Base-by-base conservation (phyloP, 495 filamentous ascomycete species). In the Penicillium longicatenatum region DNA sequence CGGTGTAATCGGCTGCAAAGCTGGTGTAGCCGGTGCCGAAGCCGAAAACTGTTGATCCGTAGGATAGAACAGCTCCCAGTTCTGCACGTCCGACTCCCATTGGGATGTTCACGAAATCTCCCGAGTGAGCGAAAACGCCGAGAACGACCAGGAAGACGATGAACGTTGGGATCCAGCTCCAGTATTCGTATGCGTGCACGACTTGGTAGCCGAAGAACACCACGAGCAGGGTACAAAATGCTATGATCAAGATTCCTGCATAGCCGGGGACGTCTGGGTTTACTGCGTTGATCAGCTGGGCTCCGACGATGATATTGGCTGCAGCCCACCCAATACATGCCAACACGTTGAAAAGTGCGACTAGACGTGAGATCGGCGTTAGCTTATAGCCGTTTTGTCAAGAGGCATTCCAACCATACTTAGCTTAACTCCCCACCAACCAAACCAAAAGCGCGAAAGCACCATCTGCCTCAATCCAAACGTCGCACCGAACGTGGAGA, bases 381-480 rank as follows among this genome's bases (percentile, higher is more conserved):
- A 2, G 80, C 80, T 30, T 74, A 78, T 11, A 76, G 66, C 46
- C 76, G 76, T 60, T 65, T 71, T 55, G 52, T 10, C 9, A 10
- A 33, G 1, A 2, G 11, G 1, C 6, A 2, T 12, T 24, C n/a
- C 20, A 24, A 45, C 10, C 61, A 57, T 57, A 64, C 61, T 60
- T 26, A 64, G 46, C 54, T 64, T 64, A 2, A 64, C 65, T 50
- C 62, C 59, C 58, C 58, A 59, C 50, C 63, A 83, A 61, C 82
- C 81, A 49, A 81, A 84, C 50, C 75, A 76, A 57, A 75, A 84
- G 7, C 82, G 72, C 7, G 80, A 81, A 59, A 82, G 74, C 2
- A 84, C 70, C 77, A 84, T 83, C 65, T 84, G 82, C 8, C 82
- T 72, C 68, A 84, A 67, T 8, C 82, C 82, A 2, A 76, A 77